A percentile compares a stretch with the other conserved stretches of the same genome.
Evolutionary conservation across 2,329 filamentous ascomycete species (phyloP).

Genomic region (Exophiala sp.): DNA sequence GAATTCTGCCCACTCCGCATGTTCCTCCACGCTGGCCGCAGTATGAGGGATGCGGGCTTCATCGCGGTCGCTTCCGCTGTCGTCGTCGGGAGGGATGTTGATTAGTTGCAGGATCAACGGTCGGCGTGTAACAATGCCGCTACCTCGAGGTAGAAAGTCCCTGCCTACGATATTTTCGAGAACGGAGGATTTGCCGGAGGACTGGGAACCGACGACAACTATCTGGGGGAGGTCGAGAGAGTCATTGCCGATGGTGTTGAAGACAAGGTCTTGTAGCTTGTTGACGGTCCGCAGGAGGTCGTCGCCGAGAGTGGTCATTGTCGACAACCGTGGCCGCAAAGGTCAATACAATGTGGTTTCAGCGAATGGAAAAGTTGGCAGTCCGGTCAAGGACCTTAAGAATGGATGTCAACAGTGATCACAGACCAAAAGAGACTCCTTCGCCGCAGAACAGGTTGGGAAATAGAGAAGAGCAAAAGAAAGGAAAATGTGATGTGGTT

Average conservation of each 20-base stretch:
- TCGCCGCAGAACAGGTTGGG: neutral
- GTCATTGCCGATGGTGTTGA: constrained; percentile 99
- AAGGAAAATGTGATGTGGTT: neutral
- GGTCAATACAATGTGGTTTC: constrained; percentile 3
- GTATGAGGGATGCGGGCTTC: constrained; percentile 69
- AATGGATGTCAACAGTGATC: neutral
- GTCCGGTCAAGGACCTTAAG: neutral
- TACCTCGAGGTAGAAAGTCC: constrained; percentile 93
- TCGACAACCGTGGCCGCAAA: constrained; percentile 17
- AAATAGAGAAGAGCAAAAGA: constrained; percentile 1
- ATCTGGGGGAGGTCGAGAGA: constrained; percentile 97
- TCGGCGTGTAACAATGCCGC: constrained; percentile 90
- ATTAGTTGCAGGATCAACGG: constrained; percentile 97
- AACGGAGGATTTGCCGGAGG: constrained; percentile 96
- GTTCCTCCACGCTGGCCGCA: constrained; percentile 66
- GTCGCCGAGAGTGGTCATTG: constrained; percentile 91
- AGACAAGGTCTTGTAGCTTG: constrained; percentile 96
- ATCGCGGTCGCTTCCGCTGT: constrained; percentile 61
- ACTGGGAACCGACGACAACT: constrained; percentile 97
- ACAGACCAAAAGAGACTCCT: neutral
- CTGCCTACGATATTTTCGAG: constrained; percentile 98
- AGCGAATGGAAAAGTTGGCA: constrained; percentile 15
- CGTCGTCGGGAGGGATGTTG: constrained; percentile 69
- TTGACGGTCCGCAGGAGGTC: constrained; percentile 94
- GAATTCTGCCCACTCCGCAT: constrained; percentile 87